phyloP scores from a whole-genome alignment of 2,329 filamentous ascomycete genomes.

The Colletotrichum graminicola region DNA sequence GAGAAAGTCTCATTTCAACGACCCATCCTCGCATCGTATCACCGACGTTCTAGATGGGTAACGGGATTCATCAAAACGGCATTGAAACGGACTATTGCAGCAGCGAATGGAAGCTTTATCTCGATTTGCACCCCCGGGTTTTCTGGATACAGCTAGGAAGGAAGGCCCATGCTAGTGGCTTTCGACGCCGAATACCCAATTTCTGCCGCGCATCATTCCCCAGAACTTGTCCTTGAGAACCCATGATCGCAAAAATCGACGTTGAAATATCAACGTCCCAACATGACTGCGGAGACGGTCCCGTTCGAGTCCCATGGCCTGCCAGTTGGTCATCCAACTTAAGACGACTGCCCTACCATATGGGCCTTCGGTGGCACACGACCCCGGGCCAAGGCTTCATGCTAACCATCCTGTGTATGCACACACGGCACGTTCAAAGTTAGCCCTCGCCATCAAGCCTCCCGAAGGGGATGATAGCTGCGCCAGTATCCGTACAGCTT shows the following conservation, averaged over 20 bases:
- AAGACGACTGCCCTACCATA: constrained; percentile 1
- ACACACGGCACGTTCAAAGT: constrained; percentile 18
- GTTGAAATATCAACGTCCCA: constrained; percentile 1
- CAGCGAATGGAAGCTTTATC: background rate
- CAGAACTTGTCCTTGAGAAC: constrained; percentile 8
- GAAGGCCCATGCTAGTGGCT: constrained; percentile 3
- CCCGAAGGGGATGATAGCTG: constrained; percentile 6
- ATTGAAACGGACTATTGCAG: constrained; percentile 1
- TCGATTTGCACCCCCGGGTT: background rate
- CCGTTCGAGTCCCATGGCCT: background rate
- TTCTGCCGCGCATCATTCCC: background rate
- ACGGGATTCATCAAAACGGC: background rate
- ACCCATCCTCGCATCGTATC: constrained; percentile 1
- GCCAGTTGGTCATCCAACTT: constrained; percentile 1
- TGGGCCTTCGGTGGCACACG: constrained; percentile 3
- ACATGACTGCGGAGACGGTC: constrained; percentile 22
- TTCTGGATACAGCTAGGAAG: constrained; percentile 3
- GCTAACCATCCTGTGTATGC: constrained; percentile 14
- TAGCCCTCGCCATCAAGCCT: constrained; percentile 5
- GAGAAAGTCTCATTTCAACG: background rate
- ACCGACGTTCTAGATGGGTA: background rate
- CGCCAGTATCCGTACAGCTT: constrained; percentile 21
- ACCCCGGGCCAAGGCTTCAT: constrained; percentile 17
- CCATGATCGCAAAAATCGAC: constrained; percentile 4
- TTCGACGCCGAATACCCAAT: background rate